Evolutionary conservation across 495 filamentous ascomycete species (phyloP).

Genomic region (Penicillium antarcticum): DNA sequence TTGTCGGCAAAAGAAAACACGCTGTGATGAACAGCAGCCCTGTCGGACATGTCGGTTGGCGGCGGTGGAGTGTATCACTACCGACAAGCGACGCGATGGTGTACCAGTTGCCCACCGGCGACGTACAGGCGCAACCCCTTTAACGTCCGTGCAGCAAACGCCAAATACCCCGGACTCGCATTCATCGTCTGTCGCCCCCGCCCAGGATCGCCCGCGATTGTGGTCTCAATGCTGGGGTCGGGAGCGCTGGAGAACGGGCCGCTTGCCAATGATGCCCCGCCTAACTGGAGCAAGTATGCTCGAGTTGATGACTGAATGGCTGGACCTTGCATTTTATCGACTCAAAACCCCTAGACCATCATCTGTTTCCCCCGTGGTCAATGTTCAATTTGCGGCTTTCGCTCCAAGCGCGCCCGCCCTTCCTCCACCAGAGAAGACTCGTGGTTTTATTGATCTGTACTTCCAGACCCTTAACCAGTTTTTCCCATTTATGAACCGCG

Average conservation of each 20-base stretch:
- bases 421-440: background rate
- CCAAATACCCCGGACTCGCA: background rate
- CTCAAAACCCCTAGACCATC: background rate
- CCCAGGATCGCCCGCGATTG: slow-evolving; percentile 6
- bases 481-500: slow-evolving; percentile 1
- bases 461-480: background rate
- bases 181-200: background rate
- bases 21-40: slow-evolving; percentile 14
- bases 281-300: slow-evolving; percentile 7
- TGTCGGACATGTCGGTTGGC: slow-evolving; percentile 10
- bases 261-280: slow-evolving; percentile 12
- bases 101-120: slow-evolving; percentile 1
- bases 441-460: background rate
- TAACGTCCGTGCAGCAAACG: background rate
- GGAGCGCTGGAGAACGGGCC: slow-evolving; percentile 11
- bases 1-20: slow-evolving; percentile 12
- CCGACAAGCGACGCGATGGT: slow-evolving; percentile 12
- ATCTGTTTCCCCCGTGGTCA: slow-evolving; percentile 4
- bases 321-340: slow-evolving; percentile 13
- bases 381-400: background rate
- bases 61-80: slow-evolving; percentile 10
- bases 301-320: slow-evolving; percentile 12
- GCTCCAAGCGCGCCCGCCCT: background rate
- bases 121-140: background rate
- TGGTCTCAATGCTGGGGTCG: slow-evolving; percentile 13